A percentile compares a stretch with the other conserved stretches of the same genome.
These are phyloP conservation scores for Butyriboletus loyo DNA, from an alignment of 768 basidiomycete species.

Conservation along the genomic window DNA sequence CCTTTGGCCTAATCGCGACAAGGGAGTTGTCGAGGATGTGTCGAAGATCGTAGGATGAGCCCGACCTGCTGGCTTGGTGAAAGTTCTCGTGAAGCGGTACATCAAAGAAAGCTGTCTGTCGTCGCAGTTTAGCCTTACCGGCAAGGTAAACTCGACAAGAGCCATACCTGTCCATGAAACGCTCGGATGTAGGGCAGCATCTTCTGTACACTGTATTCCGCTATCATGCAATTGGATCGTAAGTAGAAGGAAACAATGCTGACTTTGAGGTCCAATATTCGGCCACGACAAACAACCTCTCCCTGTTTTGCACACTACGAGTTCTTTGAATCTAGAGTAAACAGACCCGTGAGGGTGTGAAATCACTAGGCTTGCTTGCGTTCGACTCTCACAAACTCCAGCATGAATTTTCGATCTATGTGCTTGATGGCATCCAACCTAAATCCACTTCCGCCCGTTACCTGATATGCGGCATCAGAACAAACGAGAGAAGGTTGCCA, in stretches of 20 bases:
- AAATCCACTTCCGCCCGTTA: conserved; percentile 69
- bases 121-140: neutral
- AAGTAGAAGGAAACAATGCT: conserved; percentile 16
- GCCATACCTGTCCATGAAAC: conserved; percentile 62
- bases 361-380: neutral
- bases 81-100: conserved; percentile 87
- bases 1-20: conserved; percentile 62
- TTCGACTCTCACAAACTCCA: conserved; percentile 55
- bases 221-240: neutral
- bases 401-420: conserved; percentile 67
- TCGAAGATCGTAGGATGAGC: conserved; percentile 71
- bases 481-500: neutral
- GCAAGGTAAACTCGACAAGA: neutral
- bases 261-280: conserved; percentile 84
- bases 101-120: conserved; percentile 85
- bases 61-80: conserved; percentile 66
- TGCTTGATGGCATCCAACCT: conserved; percentile 92
- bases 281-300: conserved; percentile 62
- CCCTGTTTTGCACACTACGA: conserved; percentile 42
- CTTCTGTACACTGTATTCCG: conserved; percentile 38
- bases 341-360: neutral
- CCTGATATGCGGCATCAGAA: conserved; percentile 38
- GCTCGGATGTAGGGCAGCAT: conserved; percentile 58
- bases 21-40: conserved; percentile 69
- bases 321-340: conserved; percentile 48